A percentile compares a stretch with the other conserved stretches of the same genome.
phyloP scores from a whole-genome alignment of 1,284 basidiomycete genomes.

The Cutaneotrichosporon mucoides region DNA sequence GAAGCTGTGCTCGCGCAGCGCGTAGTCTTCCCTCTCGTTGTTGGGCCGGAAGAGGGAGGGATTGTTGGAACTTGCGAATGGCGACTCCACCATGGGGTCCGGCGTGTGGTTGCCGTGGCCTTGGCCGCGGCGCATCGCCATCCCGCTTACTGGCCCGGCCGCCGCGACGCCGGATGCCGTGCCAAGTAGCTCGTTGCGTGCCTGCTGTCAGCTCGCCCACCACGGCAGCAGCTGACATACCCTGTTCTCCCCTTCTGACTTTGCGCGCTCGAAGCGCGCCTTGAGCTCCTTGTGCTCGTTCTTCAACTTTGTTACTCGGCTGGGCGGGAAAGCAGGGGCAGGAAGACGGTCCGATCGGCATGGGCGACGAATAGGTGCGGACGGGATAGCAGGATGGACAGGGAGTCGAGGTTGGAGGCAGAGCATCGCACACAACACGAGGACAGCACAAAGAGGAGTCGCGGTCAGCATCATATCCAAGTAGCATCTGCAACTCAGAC shows the following conservation, averaged over 20 bases:
- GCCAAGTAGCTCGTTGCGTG: slow-evolving; percentile 1
- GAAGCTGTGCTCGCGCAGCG: slow-evolving; percentile 79
- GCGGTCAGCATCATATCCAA: neutral
- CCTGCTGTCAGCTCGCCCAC: neutral
- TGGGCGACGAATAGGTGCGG: no score
- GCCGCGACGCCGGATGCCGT: slow-evolving; percentile 30
- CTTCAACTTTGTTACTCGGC: slow-evolving; percentile 50
- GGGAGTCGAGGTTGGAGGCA: no score
- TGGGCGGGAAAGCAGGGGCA: slow-evolving; percentile 14
- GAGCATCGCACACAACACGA: no score
- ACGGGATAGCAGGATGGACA: no score
- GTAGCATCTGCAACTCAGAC: slow-evolving; percentile 25
- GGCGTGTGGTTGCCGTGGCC: slow-evolving; percentile 54
- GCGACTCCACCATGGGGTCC: slow-evolving; percentile 37
- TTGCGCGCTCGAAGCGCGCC: slow-evolving; percentile 50
- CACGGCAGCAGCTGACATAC: slow-evolving; percentile 17
- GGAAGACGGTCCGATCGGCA: no score
- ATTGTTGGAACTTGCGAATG: slow-evolving; percentile 53
- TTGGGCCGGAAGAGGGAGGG: slow-evolving; percentile 60
- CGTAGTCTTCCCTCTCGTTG: slow-evolving; percentile 63
- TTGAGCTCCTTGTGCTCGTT: slow-evolving; percentile 51
- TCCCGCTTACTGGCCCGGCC: slow-evolving; percentile 25
- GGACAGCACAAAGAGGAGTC: neutral
- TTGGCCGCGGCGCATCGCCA: slow-evolving; percentile 30
- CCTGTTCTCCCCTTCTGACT: slow-evolving; percentile 41